Evolutionary conservation across 768 basidiomycete genomes (phyloP), one percentile per base, ranked within the genome.

Genomic region (Tulasnella sp.): DNA sequence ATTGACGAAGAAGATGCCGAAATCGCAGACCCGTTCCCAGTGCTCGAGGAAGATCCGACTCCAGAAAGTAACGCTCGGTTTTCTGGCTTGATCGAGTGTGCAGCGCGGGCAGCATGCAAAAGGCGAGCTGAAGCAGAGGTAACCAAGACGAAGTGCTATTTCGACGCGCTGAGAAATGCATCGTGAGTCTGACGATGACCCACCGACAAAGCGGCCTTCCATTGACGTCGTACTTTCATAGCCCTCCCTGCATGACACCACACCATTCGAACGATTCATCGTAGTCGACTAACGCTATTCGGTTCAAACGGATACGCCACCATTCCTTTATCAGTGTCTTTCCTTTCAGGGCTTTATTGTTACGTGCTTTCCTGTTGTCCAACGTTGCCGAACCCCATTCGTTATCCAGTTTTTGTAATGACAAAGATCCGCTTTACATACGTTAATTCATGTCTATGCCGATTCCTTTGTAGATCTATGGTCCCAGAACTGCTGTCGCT

Each of bases 401-500:
- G 58, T 64, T 64, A 64, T 64, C 29, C n/a, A 4, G 58, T 31
- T 64, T 29, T 64, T 31, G 58, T 64, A 64, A 64, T 64, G 58
- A 64, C n/a, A 25, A 25, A 11, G 8, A 29, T 64, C 31, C 5
- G 58, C 31, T n/a, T 64, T 31, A 0, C 58, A 12, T 64, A 64
- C 58, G 58, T 4, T 64, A 15, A 31, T 64, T 31, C n/a, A 64
- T 64, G 58, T 64, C 29, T 22, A 25, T 31, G 14, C 58, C 25
- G 58, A 31, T 22, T 64, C n/a, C 1, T 64, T 64, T 15, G 58
- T 31, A 11, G 29, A 6, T 64, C 11, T 1, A 12, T 1, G 2
- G n/a, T 5, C 31, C 76, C 76, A 71, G 36, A 71, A 68, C n/a
- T 54, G 19, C 17, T 83, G 81, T 52, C 91, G 84, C 80, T 92